Conservation (phyloP, 306 rosid species). For the Neltuma alba region DNA sequence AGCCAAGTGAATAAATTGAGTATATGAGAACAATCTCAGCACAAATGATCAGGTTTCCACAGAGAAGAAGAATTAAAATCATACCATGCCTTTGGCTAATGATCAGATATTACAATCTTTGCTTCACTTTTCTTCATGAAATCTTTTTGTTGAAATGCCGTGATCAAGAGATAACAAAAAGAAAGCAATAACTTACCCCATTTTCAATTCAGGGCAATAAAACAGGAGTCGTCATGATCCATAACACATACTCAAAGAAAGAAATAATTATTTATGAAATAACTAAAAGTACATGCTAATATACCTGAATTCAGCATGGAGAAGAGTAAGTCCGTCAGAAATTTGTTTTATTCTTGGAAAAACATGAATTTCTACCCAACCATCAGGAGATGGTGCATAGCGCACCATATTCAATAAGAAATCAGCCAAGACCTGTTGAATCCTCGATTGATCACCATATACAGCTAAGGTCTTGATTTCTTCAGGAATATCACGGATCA, state of each 20-base stretch:
- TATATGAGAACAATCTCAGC: slow-evolving; percentile 5
- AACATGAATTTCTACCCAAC: slow-evolving; percentile 96
- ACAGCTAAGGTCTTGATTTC: slow-evolving; percentile 90
- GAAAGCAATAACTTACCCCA: slow-evolving; percentile 2
- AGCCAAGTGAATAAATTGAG: slow-evolving; percentile 13
- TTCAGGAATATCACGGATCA: slow-evolving; percentile 97
- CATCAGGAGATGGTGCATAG: slow-evolving; percentile 87
- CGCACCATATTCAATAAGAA: slow-evolving; percentile 91
- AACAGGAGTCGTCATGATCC: slow-evolving; percentile 11
- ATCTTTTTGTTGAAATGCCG: not conserved
- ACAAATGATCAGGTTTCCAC: slow-evolving; percentile 11
- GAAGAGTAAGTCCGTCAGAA: slow-evolving; percentile 62
- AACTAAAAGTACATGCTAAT: slow-evolving; percentile 17
- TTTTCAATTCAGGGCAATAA: not conserved
- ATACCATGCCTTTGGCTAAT: slow-evolving; percentile 8
- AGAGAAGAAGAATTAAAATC: slow-evolving; percentile 3
- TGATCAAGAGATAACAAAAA: slow-evolving; percentile 18
- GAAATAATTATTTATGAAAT: slow-evolving; percentile 26
- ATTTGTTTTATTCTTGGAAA: slow-evolving; percentile 72
- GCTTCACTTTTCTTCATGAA: not conserved
- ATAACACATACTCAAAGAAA: not conserved
- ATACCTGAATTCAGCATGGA: slow-evolving; percentile 90
- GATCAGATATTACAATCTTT: not conserved
- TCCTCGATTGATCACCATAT: slow-evolving; percentile 91
- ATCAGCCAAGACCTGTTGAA: slow-evolving; percentile 94